These are phyloP conservation scores for Persicaria maculosa DNA, from an alignment of 148 eudicot species.

Conservation along the genomic window DNA sequence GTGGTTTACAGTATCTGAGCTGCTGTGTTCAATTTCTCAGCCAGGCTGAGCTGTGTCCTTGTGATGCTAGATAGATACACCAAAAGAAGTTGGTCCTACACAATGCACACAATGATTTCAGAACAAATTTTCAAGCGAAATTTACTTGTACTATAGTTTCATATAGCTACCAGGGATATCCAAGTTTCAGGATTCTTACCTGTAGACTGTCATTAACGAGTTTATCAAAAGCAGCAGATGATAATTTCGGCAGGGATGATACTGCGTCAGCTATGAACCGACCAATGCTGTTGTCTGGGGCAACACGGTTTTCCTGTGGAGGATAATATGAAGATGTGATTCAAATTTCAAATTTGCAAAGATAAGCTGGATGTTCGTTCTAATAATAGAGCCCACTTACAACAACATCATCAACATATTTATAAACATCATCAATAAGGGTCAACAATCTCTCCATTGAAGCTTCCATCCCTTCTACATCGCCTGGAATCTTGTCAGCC, in stretches of 20 bases:
- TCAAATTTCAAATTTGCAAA: background rate
- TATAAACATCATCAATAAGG: conserved; percentile 72
- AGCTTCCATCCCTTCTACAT: conserved; percentile 93
- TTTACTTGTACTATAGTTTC: background rate
- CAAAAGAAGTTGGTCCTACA: conserved; percentile 78
- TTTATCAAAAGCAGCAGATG: conserved; percentile 70
- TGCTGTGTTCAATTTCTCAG: conserved; percentile 93
- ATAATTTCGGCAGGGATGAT: conserved; percentile 68
- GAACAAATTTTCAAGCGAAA: background rate
- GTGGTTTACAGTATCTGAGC: conserved; percentile 70
- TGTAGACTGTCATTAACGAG: conserved; percentile 75
- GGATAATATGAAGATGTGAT: background rate
- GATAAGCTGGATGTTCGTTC: background rate
- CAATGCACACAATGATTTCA: background rate
- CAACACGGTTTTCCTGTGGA: conserved; percentile 60
- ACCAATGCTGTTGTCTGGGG: conserved; percentile 75
- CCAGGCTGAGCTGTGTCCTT: conserved; percentile 80
- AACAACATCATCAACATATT: conserved; percentile 97
- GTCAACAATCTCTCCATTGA: conserved; percentile 63
- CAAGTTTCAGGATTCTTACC: conserved; percentile 25
- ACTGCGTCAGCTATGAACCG: conserved; percentile 71
- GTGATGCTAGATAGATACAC: conserved; percentile 88
- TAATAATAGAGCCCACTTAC: conserved; percentile 33
- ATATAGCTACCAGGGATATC: background rate
- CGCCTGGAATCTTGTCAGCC: conserved; percentile 88